Evolutionary conservation across 495 filamentous ascomycete species (phyloP).

Genomic region (Apiosordaria backusii): DNA sequence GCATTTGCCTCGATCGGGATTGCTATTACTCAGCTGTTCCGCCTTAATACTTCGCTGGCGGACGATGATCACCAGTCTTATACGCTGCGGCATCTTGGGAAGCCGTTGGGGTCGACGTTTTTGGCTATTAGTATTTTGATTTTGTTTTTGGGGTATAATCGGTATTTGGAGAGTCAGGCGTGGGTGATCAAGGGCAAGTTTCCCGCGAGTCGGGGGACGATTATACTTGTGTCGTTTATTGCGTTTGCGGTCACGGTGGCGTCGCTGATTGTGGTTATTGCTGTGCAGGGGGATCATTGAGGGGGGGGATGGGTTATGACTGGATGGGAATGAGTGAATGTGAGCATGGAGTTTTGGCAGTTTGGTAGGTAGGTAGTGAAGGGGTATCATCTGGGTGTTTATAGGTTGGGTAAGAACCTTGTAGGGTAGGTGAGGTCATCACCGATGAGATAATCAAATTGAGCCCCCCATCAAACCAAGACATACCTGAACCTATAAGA

Average conservation of each 20-base stretch:
- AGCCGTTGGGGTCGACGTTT: conserved; percentile 91
- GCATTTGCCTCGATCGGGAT: conserved; percentile 97
- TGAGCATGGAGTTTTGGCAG: too few species aligned
- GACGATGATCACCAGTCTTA: conserved; percentile 30
- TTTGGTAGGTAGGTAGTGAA: too few species aligned
- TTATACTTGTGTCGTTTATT: conserved; percentile 70
- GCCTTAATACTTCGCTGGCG: conserved; percentile 70
- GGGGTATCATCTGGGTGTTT: too few species aligned
- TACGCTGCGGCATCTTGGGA: conserved; percentile 73
- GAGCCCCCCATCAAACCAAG: neutral
- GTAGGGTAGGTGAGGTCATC: neutral
- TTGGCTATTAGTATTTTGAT: conserved; percentile 82
- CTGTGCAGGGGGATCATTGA: conserved; percentile 52
- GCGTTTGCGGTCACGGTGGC: conserved; percentile 67
- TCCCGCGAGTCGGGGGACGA: conserved; percentile 82
- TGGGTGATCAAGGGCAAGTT: conserved; percentile 95
- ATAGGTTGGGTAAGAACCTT: neutral
- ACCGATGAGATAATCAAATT: neutral
- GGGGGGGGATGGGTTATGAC: neutral
- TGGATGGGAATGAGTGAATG: neutral
- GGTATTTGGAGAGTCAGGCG: conserved; percentile 63
- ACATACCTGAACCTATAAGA: too few species aligned
- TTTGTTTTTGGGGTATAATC: conserved; percentile 71
- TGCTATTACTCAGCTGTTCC: conserved; percentile 93
- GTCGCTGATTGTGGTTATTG: conserved; percentile 66